Evolutionary conservation across 371 early-diverging fungal species (phyloP).

Genomic region (Mucor mucedo): DNA sequence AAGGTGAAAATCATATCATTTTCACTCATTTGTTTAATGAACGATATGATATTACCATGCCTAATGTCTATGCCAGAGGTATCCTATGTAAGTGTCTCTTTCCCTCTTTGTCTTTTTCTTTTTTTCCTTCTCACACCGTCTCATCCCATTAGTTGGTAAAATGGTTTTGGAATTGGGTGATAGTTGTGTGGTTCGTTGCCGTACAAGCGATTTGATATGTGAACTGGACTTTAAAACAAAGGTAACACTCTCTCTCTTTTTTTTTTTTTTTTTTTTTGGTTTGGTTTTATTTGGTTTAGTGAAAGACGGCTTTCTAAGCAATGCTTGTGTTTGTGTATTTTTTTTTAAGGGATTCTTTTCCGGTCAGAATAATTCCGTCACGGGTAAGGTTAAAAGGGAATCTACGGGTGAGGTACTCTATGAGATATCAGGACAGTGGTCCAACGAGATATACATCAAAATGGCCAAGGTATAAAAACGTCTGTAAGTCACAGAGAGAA

Average conservation of each 20-base stretch:
- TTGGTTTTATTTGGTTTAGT: too few relatives aligned
- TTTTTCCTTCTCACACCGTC: too few relatives aligned
- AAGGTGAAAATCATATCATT: constrained; percentile 76
- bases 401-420: constrained; percentile 79
- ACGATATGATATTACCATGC: constrained; percentile 79
- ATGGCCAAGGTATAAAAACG: constrained; percentile 33
- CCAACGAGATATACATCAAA: constrained; percentile 69
- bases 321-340: too few relatives aligned
- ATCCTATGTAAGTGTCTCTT: constrained; percentile 29
- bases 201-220: constrained; percentile 75
- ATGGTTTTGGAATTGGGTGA: constrained; percentile 95
- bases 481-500: neutral
- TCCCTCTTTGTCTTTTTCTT: neutral
- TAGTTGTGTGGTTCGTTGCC: constrained; percentile 72
- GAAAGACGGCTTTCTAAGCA: too few relatives aligned
- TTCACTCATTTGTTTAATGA: constrained; percentile 74
- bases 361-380: constrained; percentile 80
- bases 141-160: constrained; percentile 63
- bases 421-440: constrained; percentile 89
- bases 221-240: constrained; percentile 91
- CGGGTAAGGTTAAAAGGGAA: constrained; percentile 80
- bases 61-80: constrained; percentile 46
- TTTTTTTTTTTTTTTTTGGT: too few relatives aligned
- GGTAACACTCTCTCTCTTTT: constrained; percentile 60
- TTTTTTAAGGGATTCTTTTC: constrained; percentile 69